Base-by-base conservation (phyloP, 2,329 filamentous ascomycete genomes). In the Neurospora sp. region DNA sequence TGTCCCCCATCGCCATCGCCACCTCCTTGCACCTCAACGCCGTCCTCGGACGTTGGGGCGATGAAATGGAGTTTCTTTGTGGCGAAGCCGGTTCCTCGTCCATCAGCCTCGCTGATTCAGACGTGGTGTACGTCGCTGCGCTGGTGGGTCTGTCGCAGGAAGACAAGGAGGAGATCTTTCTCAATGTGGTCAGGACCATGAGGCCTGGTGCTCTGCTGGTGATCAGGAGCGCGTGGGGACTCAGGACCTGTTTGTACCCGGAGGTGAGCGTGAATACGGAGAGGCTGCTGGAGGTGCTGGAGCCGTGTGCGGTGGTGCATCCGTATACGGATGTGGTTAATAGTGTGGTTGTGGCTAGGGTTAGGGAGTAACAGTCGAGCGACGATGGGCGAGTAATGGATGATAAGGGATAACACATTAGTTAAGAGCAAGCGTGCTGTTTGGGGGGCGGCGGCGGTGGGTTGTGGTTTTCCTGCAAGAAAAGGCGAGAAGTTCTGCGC, bases 291-390 rank as follows among this genome's bases (percentile, higher is more conserved):
- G 69, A 73, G 3, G 76, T 78, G 1, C 73, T 83, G 19, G 80
- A 84, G 67, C 75, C 82, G 0, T 77, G 82, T 28, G 75, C 81
- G 0, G 81, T 82, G 6, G 78, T 85, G 43, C 83, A 85, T 74
- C 84, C 84, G 1, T 83, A 82, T 74, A 81, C 80, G 1, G 76
- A 81, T 66, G 81, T 86, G 2, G 82, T 86, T 3, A 86, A 86
- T 71, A 84, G 82, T 6, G 80, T 84, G 1, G 78, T 85, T 66
- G 77, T 85, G 37, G 79, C 75, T 8, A 70, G 68, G 57, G 73
- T 75, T 4, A 73, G 66, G 43, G 67, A 36, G 33, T 36, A 33
- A 28, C 28, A 28, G 28, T 28, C 28, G 28, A 28, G 28, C 28
- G 28, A 28, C 4, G 28, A 28, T 4, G 28, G 28, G 28, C 28